Base-by-base conservation (phyloP, 208 protist genomes). In the Acanthamoeba royreba region DNA sequence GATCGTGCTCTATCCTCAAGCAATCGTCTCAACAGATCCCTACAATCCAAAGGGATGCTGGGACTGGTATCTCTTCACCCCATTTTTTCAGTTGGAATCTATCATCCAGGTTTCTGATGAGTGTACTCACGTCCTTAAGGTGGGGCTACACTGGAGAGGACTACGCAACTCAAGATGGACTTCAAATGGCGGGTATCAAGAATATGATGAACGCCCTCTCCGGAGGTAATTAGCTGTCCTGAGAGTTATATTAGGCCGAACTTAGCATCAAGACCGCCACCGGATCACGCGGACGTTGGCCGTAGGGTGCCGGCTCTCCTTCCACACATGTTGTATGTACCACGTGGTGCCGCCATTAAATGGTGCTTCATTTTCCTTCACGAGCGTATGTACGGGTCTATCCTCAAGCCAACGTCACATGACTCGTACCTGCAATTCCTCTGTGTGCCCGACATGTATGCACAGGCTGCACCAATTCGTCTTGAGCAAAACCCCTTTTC, bases 1-100 rank as follows among this genome's bases (percentile, higher is more conserved):
- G 28, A 72, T 94, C 38, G 66, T 94, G 58, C 42, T 94, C n/a
- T 94, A 94, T 47, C 93, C 93, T 3, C 93, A 94, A 49, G 74
- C 93, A 22, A 53, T 83, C 43, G 11, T 5, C n/a, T 83, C 72
- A 0, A 53, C 87, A 4, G 25, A 47, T 7, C 42, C 72, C 28
- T 72, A 52, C 43, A 94, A 94, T 33, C 92, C 92, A 4, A 93
- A 94, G 49, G 87, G 88, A 11, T 94, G 93, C 93, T 94, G 53
- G 58, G 93, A 94, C 47, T 94, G 93, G 93, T 94, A 38, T 17
- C 87, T 88, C 49, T 86, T 86, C 81, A 52, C 61, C 7, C 49
- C 49, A 55, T 19, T 9, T 19, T 19, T 25, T 28, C n/a, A 22
- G 4, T 1, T 19, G 19, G n/a, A 28, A 55, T 55, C 49, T 22